Base-by-base conservation (phyloP, 768 basidiomycete genomes). In the Tephrocybe sp. region DNA sequence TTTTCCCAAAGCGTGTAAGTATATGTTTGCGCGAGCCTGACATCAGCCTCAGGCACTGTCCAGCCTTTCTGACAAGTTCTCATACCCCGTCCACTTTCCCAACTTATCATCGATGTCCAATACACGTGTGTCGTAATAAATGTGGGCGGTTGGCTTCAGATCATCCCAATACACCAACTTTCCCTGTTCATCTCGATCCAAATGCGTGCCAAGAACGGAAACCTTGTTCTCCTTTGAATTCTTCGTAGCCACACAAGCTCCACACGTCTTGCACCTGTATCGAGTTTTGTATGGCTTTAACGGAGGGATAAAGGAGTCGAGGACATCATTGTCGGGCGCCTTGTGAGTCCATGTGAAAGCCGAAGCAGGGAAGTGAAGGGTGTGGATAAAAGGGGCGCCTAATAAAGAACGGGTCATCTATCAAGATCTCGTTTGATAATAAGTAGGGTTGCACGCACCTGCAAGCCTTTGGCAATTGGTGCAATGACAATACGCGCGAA, bases 401-500 rank as follows among this genome's bases (percentile, higher is more conserved):
- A n/a, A 34, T 37, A 3, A 34, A 8, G 37, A 18, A 28, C 9
- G 28, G 37, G 26, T n/a, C n/a, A n/a, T n/a, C n/a, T n/a, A n/a
- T n/a, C n/a, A n/a, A n/a, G n/a, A n/a, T 26, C 12, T 25, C 30
- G 37, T 38, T 16, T 25, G 3, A 30, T 31, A 34, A 27, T 38
- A 26, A 37, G 28, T 31, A 36, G 41, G 32, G 39, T 43, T 5
- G 24, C 22, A 27, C 70, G 49, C 59, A 78, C 84, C 80, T 55
- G 67, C 79, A 43, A 86, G 60, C 32, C 77, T 69, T 63, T 87
- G 86, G 58, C 87, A 89, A n/a, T 76, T 62, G 3, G 81, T 82
- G 59, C 87, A 89, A 58, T 88, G 87, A 54, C 84, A 87, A 58
- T 80, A 87, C 5, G 80, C 84, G 53, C 78, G 79, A 27, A 80